Percentiles rank a stretch among this genome's conserved stretches.
phyloP scores from a whole-genome alignment of 1,139 yeast species.

The Lodderomyces margitis region DNA sequence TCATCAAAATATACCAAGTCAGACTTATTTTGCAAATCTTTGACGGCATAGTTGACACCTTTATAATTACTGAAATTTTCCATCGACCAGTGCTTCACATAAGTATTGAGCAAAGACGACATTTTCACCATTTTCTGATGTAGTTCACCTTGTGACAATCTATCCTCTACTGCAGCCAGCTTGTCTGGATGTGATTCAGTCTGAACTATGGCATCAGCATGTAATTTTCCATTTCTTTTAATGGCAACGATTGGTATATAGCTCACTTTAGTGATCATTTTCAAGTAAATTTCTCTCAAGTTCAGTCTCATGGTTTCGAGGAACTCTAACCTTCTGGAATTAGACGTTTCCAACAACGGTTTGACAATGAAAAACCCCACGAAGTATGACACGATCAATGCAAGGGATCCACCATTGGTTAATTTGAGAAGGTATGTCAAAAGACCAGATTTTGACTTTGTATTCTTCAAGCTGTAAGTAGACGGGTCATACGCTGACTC shows the following conservation, averaged over 20 bases:
- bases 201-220: slow-evolving; percentile 41
- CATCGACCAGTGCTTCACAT: slow-evolving; percentile 27
- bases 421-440: slow-evolving; percentile 30
- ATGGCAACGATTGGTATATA: slow-evolving; percentile 43
- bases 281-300: slow-evolving; percentile 38
- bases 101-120: slow-evolving; percentile 22
- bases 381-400: slow-evolving; percentile 30
- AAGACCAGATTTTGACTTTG: slow-evolving; percentile 25
- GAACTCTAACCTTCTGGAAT: slow-evolving; percentile 32
- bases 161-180: slow-evolving; percentile 22
- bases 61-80: slow-evolving; percentile 38
- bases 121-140: slow-evolving; percentile 25
- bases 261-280: slow-evolving; percentile 33
- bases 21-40: slow-evolving; percentile 37
- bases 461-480: slow-evolving; percentile 19
- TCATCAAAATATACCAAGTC: slow-evolving; percentile 34
- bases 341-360: slow-evolving; percentile 36
- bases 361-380: slow-evolving; percentile 33
- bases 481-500: slow-evolving; percentile 42
- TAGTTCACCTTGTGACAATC: slow-evolving; percentile 26
- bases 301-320: slow-evolving; percentile 33
- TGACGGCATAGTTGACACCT: slow-evolving; percentile 28
- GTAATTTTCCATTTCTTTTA: slow-evolving; percentile 30
- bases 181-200: slow-evolving; percentile 24
- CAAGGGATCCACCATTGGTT: slow-evolving; percentile 37